Evolutionary conservation across 116 monocot genomes (phyloP).

Genomic region (Cymodocea nodosa): DNA sequence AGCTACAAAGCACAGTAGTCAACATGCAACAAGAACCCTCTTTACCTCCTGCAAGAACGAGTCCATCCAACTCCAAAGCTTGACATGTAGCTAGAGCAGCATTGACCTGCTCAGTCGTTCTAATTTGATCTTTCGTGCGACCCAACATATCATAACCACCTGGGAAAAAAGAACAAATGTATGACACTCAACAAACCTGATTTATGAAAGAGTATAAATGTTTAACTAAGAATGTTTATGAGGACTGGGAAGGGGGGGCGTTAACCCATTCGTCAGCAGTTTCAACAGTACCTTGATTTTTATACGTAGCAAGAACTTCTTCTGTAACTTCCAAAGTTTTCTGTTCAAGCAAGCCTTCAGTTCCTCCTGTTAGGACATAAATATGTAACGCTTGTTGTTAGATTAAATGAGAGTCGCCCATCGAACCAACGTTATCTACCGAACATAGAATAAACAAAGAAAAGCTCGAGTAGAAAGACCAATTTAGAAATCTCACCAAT

Average conservation of each 20-base stretch:
- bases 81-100: conserved; percentile 56
- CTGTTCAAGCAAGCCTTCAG: conserved; percentile 84
- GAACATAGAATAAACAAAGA: no score
- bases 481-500: conserved; percentile 23
- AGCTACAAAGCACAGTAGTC: neutral
- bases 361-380: conserved; percentile 39
- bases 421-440: no score
- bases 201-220: neutral
- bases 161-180: neutral
- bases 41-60: conserved; percentile 78
- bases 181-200: neutral
- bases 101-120: conserved; percentile 77
- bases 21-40: neutral
- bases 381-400: no score
- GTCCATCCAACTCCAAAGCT: conserved; percentile 65
- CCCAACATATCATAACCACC: conserved; percentile 28
- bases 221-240: neutral
- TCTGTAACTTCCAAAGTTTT: conserved; percentile 79
- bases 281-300: conserved; percentile 63
- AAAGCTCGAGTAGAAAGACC: neutral
- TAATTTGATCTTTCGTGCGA: conserved; percentile 76
- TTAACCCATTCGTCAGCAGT: no score
- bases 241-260: neutral
- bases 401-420: no score
- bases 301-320: conserved; percentile 62